phyloP scores from a whole-genome alignment of 306 rosid species.

The Chamaecrista fasciculata region DNA sequence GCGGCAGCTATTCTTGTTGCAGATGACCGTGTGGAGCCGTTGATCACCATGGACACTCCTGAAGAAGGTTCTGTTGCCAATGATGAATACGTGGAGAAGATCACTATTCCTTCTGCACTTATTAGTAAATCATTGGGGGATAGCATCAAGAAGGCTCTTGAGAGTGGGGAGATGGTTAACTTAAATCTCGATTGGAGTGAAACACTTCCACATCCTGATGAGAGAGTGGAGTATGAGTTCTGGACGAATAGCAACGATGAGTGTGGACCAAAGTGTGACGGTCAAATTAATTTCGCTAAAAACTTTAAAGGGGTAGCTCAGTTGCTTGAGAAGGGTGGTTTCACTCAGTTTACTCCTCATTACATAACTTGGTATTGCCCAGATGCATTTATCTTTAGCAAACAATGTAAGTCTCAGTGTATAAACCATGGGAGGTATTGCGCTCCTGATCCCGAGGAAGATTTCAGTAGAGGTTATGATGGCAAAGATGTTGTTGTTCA shows the following conservation, averaged over 20 bases:
- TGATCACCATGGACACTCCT: conserved; percentile 97
- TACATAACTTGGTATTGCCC: conserved; percentile 98
- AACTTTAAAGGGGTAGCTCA: conserved; percentile 93
- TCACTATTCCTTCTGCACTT: conserved; percentile 87
- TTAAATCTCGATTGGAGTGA: conserved; percentile 95
- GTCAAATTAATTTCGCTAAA: conserved; percentile 67
- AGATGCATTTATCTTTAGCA: conserved; percentile 71
- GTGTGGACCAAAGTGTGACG: conserved; percentile 90
- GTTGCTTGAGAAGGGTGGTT: conserved; percentile 85
- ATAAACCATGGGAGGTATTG: conserved; percentile 91
- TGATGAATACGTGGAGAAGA: conserved; percentile 69
- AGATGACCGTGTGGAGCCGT: conserved; percentile 66
- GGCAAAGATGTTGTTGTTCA: conserved; percentile 92
- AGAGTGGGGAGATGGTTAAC: conserved; percentile 68
- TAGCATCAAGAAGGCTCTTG: conserved; percentile 62
- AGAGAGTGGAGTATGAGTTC: conserved; percentile 91
- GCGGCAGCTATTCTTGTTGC: conserved; percentile 97
- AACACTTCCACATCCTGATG: conserved; percentile 99
- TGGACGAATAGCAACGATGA: conserved; percentile 98
- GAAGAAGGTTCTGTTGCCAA: conserved; percentile 61
- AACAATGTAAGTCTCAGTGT: conserved; percentile 91
- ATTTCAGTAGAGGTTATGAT: conserved; percentile 76
- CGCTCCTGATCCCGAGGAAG: conserved; percentile 97
- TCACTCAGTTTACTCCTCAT: conserved; percentile 83
- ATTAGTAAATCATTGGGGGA: conserved; percentile 81